phyloP scores from a whole-genome alignment of 768 basidiomycete genomes.

The Xanthoconium stramineum region DNA sequence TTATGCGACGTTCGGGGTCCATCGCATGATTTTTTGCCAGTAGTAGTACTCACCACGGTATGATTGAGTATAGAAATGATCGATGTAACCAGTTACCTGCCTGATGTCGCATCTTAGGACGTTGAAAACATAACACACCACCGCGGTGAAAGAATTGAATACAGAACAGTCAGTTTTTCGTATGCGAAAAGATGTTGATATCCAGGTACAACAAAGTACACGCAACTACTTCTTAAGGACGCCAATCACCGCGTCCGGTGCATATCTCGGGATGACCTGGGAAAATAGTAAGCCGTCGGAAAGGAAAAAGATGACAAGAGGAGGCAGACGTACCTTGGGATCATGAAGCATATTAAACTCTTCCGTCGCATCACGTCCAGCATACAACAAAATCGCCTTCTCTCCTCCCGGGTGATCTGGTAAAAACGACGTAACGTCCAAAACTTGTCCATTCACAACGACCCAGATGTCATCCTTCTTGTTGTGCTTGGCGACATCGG shows the following conservation, averaged over 20 bases:
- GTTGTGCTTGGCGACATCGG: slow-evolving; percentile 88
- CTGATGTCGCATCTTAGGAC: no score
- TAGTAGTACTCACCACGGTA: no score
- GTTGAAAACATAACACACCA: no score
- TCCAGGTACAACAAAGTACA: not conserved
- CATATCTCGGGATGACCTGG: slow-evolving; percentile 81
- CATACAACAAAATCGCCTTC: slow-evolving; percentile 85
- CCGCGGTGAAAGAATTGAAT: not conserved
- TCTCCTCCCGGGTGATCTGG: slow-evolving; percentile 92
- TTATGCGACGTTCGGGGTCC: no score
- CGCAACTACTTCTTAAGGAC: slow-evolving; percentile 61
- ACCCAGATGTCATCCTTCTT: slow-evolving; percentile 96
- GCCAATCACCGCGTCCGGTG: slow-evolving; percentile 80
- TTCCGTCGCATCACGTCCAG: slow-evolving; percentile 89
- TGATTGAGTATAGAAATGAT: no score
- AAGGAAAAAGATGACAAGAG: not conserved
- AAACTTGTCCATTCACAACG: slow-evolving; percentile 82
- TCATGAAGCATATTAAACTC: slow-evolving; percentile 95
- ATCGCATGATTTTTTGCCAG: no score
- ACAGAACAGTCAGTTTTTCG: no score
- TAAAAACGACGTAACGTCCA: slow-evolving; percentile 85
- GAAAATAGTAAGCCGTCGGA: not conserved
- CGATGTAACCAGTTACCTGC: no score
- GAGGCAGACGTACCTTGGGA: slow-evolving; percentile 53
- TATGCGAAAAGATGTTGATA: no score